Base-by-base conservation (phyloP, 768 basidiomycete genomes). In the Suillus alpinus region DNA sequence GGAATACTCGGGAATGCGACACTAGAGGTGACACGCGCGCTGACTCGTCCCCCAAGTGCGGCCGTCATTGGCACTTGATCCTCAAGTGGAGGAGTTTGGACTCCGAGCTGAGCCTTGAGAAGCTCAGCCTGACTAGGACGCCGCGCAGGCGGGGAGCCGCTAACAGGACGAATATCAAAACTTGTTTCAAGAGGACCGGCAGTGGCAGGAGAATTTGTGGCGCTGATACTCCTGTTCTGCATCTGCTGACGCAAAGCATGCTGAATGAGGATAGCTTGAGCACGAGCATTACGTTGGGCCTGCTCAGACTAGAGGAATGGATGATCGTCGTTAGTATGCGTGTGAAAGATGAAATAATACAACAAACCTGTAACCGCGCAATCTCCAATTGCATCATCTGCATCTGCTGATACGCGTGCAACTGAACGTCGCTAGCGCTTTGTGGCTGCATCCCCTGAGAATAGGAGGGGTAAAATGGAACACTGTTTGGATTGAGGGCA, bases 351-450 rank as follows among this genome's bases (percentile, higher is more conserved):
- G 23, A 39, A 18, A 39, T 39, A 53, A 36, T 37, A 43, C 36
- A 43, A 75, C 81, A 53, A 62, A 88, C 91, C 88, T 93, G 92
- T 63, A 94, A 83, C 70, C 83, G 85, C 71, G 92, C 74, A 66
- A 94, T 82, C 76, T 94, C 92, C 59, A 94, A 78, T 70, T 94
- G 92, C 77, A 93, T 83, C 80, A 93, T 80, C 76, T 94, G 91
- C 82, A 93, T 81, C 58, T 73, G 74, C 46, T 92, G 91, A 59
- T 91, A 77, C 58, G 86, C 83, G 67, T 86, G 86, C 46, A 80
- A 75, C 68, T 87, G 86, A 47, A 78, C 75, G 49, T 85, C 68
- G 36, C 75, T 71, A 49, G 76, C 67, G 12, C 63, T 39, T 64
- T 83, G 86, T 44, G 76, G 73, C 69, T 80, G 75, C 63, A 77